Evolutionary conservation across 2,329 filamentous ascomycete genomes (phyloP), one percentile per base, ranked within the genome.

Genomic region (Emergomyces africanus): DNA sequence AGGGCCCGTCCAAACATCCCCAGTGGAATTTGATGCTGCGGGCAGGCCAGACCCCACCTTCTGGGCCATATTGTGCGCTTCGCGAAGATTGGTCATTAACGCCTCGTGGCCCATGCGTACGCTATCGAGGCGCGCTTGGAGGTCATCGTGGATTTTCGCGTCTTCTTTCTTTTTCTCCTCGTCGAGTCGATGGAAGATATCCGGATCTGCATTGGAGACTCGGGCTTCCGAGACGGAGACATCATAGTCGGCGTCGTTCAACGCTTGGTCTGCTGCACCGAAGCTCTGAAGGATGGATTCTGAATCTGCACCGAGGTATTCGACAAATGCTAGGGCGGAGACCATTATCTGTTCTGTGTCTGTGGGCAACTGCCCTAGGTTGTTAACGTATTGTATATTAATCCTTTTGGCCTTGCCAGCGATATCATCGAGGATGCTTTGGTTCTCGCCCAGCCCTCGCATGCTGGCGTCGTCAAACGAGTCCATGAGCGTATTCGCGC

Each of bases 141-240:
- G 67, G 56, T 79, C 75, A 35, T 68, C 66, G 57, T 73, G 69
- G 30, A 80, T 72, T 61, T 77, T 78, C 2, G 66, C 65, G 64
- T 79, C 77, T 63, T 79, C 77, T 62, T 77, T 77, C 61, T 71
- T 70, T 66, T 79, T 79, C 63, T 79, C 77, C 44, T 68, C 69
- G 30, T 74, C 71, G 3, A 79, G 70, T 28, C 70, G 74, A 33
- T 67, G 65, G 62, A 78, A 76, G 12, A 75, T 71, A 2, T 73
- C 71, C 3, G 70, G 60, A 23, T 75, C 72, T 0, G 75, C 72
- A 54, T 75, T 73, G 20, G 78, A 72, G 41, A 75, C 74, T 57
- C 71, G 74, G 2, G 79, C 80, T 64, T 79, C 76, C 41, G 79
- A 78, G 55, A 82, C 77, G n/a, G 79, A 78, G 23, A 81, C 75